Evolutionary conservation across 78 protist species (phyloP), one percentile per base, ranked within the genome.

Genomic region (Dictyostelium brefeldianum): DNA sequence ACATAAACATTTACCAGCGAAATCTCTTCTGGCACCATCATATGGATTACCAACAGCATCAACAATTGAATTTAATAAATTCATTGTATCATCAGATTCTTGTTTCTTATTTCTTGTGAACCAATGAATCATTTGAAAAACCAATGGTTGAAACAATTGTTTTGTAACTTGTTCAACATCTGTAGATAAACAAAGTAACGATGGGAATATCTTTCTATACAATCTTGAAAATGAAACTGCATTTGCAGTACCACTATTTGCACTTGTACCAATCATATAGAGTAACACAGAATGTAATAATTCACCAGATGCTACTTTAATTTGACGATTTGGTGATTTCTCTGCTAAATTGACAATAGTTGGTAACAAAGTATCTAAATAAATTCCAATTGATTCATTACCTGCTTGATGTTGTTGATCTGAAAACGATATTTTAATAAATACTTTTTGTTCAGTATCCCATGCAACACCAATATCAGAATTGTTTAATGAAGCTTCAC

Each of bases 261-360:
- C 95, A 41, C 50, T 18, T 18, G 31, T 67, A n/a, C 98, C 98
- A 36, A 97, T 59, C 93, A 83, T 91, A 50, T 17, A 81, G 20
- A 96, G 41, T 3, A 97, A 64, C 0, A 97, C 25, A 3, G 96
- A 78, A 75, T 97, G 98, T 27, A 97, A 92, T 9, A 97, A 73
- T 81, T 97, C 98, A 31, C 97, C 78, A 27, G 98, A 96, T 1
- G 97, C 97, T 1, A 95, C 92, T 57, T 96, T 96, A 36, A 97
- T 91, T 17, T 94, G 95, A 15, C 97, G 91, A 43, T 87, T 95
- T 4, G 82, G 31, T 20, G 97, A 51, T 6, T 17, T n/a, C 50
- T 31, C 75, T 25, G 98, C 96, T 4, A 97, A 79, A 27, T 59
- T 81, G 0, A 92, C 89, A 9, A 97, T 62, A 1, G 75, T 65